Percentiles rank a stretch among this genome's conserved stretches.
Conservation (phyloP, 192 early-diverging fungal genomes). For the Fimicolochytrium jonesii region DNA sequence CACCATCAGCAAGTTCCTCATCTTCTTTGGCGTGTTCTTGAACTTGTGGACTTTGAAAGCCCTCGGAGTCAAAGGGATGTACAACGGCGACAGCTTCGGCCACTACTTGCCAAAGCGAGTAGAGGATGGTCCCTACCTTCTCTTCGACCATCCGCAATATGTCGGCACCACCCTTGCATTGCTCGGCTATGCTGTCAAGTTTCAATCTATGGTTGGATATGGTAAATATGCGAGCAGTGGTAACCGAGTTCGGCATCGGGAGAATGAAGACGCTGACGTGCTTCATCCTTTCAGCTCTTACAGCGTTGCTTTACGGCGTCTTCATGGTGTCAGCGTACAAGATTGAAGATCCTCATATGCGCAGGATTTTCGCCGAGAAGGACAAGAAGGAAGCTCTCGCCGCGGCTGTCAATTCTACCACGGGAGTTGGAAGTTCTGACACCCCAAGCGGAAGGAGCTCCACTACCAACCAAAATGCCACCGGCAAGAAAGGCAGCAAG, state of each 20-base stretch:
- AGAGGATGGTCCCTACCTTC: conserved; percentile 47
- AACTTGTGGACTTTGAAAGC: conserved; percentile 14
- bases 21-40: neutral
- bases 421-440: too few relatives aligned
- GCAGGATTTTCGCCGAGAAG: conserved; percentile 25
- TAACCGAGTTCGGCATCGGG: neutral
- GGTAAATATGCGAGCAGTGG: conserved; percentile 10
- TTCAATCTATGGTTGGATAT: conserved; percentile 47
- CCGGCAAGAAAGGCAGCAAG: too few relatives aligned
- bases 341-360: conserved; percentile 45
- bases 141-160: conserved; percentile 55
- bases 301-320: conserved; percentile 41
- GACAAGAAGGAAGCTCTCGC: too few relatives aligned
- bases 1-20: neutral
- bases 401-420: too few relatives aligned
- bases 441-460: too few relatives aligned
- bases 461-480: too few relatives aligned
- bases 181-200: conserved; percentile 47
- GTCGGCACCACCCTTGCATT: conserved; percentile 51
- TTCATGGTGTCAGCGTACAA: conserved; percentile 52
- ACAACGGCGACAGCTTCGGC: conserved; percentile 60
- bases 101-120: conserved; percentile 53
- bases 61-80: conserved; percentile 59
- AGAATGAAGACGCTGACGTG: neutral
- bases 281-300: conserved; percentile 23